Evolutionary conservation across 73 alveolate genomes (phyloP).

Genomic region (Durusdinium trenchii): DNA sequence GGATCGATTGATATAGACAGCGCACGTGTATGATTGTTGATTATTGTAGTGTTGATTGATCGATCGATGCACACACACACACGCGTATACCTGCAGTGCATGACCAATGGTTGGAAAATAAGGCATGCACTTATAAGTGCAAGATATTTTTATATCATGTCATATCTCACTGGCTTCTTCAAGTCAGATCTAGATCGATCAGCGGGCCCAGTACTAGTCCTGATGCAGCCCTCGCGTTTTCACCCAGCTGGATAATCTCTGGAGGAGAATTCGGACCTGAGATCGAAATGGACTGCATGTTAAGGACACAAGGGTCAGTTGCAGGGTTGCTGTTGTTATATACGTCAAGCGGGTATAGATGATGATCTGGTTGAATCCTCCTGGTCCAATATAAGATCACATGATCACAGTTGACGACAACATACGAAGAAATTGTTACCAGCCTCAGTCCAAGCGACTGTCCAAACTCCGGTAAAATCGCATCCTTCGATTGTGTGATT

Average conservation of each 20-base stretch:
- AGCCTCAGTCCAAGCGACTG: background rate
- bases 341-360: too few relatives aligned
- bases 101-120: background rate
- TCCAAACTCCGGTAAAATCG: background rate
- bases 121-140: background rate
- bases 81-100: too few relatives aligned
- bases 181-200: background rate
- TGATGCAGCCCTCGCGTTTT: background rate
- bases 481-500: background rate
- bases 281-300: too few relatives aligned
- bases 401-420: background rate
- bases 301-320: too few relatives aligned
- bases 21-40: too few relatives aligned
- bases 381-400: background rate
- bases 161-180: background rate
- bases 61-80: too few relatives aligned
- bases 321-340: too few relatives aligned
- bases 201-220: background rate
- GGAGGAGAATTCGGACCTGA: slow-evolving; percentile 7
- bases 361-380: background rate
- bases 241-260: background rate
- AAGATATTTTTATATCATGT: too few relatives aligned
- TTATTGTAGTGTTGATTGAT: too few relatives aligned
- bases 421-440: background rate
- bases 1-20: too few relatives aligned